phyloP scores from a whole-genome alignment of 83 land plant genomes.

The Picea abies region DNA sequence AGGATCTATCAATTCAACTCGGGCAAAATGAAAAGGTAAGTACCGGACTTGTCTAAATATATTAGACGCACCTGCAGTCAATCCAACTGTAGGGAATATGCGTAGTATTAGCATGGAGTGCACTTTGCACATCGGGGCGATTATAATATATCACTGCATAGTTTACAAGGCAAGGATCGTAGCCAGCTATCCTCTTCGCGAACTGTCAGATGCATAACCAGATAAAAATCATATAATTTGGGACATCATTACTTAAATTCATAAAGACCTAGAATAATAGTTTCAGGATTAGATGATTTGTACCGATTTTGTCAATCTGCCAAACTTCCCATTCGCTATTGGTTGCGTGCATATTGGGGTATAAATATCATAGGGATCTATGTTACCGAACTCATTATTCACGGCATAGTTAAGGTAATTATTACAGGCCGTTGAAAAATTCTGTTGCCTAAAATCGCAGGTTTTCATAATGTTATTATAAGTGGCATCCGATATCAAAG shows the following conservation, averaged over 20 bases:
- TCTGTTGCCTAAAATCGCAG: constrained; percentile 44
- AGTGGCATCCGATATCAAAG: constrained; percentile 58
- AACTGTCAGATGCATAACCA: neutral
- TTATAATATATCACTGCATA: constrained; percentile 62
- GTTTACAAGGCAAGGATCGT: constrained; percentile 50
- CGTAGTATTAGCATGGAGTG: constrained; percentile 52
- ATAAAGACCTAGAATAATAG: too few species aligned
- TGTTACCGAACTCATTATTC: constrained; percentile 46
- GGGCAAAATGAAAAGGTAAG: neutral
- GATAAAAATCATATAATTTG: too few species aligned
- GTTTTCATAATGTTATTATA: constrained; percentile 37
- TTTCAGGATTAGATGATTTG: too few species aligned
- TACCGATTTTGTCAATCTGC: neutral
- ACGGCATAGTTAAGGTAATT: constrained; percentile 22
- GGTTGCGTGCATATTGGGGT: constrained; percentile 34
- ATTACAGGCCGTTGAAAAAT: constrained; percentile 29
- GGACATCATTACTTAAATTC: too few species aligned
- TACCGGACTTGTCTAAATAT: too few species aligned
- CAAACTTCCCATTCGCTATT: neutral
- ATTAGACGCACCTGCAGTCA: constrained; percentile 46
- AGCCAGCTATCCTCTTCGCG: constrained; percentile 37
- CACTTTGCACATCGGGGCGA: constrained; percentile 51
- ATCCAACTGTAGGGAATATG: too few species aligned
- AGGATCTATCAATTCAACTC: neutral
- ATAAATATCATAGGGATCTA: constrained; percentile 59